Evolutionary conservation across 192 early-diverging fungal species (phyloP), one percentile per base, ranked within the genome.

Genomic region (Podila epicladia): DNA sequence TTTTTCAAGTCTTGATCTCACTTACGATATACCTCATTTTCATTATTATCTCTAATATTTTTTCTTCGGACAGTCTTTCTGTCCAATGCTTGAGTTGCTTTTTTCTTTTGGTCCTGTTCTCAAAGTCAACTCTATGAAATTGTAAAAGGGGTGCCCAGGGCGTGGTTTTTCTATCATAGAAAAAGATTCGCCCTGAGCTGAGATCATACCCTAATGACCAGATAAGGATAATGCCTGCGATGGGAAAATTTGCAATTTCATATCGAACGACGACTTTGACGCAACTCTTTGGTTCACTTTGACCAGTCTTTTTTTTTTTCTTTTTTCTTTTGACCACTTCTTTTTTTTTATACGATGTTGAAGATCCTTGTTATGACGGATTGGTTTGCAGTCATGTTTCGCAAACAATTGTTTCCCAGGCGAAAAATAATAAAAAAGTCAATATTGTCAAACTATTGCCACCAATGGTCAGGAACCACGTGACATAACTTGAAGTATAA

Each of bases 121-220:
- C 22, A 51, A 26, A 60, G 24, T 60, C 59, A 60, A 17, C 41
- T 45, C 41, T 29, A 26, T 58, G 29, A 37, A 22, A 63, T 63
- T 35, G 62, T 37, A 35, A 29, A 63, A 63, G 62, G 62, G 62
- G 62, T 63, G 62, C 62, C 62, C 31, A 19, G 22, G 55, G 24
- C 15, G 26, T 31, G 13, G 59, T 60, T 17, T 60, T 29, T 60
- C 31, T 24, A 1, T 60, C 0, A 29, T 2, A 4, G 28, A 60
- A 28, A 28, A 7, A 60, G 17, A 24, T 63, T 63, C 35, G 17
- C n/a, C 5, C 33, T 19, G 62, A 37, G 82, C 82, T 83, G 82
- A 83, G 82, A 83, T 83, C 55, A 83, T 72, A 76, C 73, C 82
- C 82, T 76, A 72, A 68, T 64, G 41, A 83, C 64, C 82, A 69